Percentiles rank a stretch among this genome's conserved stretches.
phyloP scores from a whole-genome alignment of 148 eudicot genomes.

The Camellia japonica region DNA sequence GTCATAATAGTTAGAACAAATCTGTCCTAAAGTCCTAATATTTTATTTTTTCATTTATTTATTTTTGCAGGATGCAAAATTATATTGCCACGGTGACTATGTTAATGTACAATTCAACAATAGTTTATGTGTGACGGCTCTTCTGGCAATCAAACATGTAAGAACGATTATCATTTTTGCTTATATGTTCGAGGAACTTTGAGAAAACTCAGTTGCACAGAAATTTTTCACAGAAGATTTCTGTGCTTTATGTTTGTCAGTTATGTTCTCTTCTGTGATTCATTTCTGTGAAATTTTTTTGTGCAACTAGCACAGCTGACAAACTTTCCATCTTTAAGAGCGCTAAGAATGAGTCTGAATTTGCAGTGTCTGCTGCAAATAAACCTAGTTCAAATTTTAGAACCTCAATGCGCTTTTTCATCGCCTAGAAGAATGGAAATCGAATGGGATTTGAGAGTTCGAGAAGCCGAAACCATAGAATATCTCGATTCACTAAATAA shows the following conservation, averaged over 20 bases:
- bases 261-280: too few species aligned
- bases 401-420: constrained; percentile 17
- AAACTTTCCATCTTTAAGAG: background rate
- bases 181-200: too few species aligned
- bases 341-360: background rate
- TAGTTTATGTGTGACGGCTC: constrained; percentile 12
- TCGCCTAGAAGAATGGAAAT: constrained; percentile 14
- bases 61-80: constrained; percentile 14
- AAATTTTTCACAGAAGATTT: too few species aligned
- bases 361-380: constrained; percentile 12
- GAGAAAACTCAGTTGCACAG: too few species aligned
- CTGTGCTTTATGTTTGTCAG: too few species aligned
- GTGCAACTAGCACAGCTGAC: too few species aligned
- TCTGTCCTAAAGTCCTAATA: background rate
- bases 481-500: constrained; percentile 9
- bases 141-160: constrained; percentile 16
- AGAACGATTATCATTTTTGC: background rate
- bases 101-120: constrained; percentile 23
- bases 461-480: constrained; percentile 7
- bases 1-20: too few species aligned
- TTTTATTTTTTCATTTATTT: background rate
- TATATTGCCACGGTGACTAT: constrained; percentile 25
- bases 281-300: too few species aligned
- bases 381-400: constrained; percentile 16
- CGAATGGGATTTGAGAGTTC: constrained; percentile 17